Conservation (phyloP, 2,329 filamentous ascomycete species). For the Teratosphaeria epicoccoides region DNA sequence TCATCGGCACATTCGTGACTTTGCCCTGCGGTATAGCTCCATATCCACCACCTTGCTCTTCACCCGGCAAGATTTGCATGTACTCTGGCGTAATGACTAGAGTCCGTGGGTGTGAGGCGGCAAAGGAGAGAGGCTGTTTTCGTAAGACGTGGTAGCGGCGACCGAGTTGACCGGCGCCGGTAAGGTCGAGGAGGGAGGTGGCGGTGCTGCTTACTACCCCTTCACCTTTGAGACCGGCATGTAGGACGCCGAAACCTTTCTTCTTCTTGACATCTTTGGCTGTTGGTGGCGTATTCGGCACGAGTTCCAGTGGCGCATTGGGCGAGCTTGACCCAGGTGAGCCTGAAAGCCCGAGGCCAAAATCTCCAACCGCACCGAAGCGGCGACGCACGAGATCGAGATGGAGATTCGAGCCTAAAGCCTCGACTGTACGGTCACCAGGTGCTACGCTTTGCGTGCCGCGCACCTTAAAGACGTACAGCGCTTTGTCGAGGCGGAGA, state of each 20-base stretch:
- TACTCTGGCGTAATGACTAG: conserved; percentile 77
- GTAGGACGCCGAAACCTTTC: conserved; percentile 29
- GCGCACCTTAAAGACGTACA: conserved; percentile 67
- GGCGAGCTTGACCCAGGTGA: conserved; percentile 62
- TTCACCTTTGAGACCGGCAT: conserved; percentile 49
- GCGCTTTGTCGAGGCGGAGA: conserved; percentile 65
- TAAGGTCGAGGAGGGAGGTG: conserved; percentile 34
- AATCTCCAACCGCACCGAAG: conserved; percentile 56
- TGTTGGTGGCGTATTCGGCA: conserved; percentile 30
- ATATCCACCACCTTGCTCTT: conserved; percentile 8
- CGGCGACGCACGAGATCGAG: conserved; percentile 65
- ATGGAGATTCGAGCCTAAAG: conserved; percentile 63
- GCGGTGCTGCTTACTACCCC: conserved; percentile 12
- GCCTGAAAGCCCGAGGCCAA: conserved; percentile 55
- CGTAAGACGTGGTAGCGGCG: conserved; percentile 72
- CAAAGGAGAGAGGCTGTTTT: conserved; percentile 72
- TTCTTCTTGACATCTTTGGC: conserved; percentile 19
- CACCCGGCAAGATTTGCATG: conserved; percentile 64
- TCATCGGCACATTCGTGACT: conserved; percentile 70
- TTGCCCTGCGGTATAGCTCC: conserved; percentile 33
- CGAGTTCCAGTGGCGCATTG: conserved; percentile 52
- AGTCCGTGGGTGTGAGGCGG: conserved; percentile 63
- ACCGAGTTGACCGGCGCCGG: conserved; percentile 15
- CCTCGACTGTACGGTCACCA: conserved; percentile 67
- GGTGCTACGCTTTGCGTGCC: conserved; percentile 65